Percentiles rank a stretch among this genome's conserved stretches.
These are phyloP conservation scores for Lasiosphaeriaceae sp. DNA, from an alignment of 495 filamentous ascomycete species.

Conservation along the genomic window DNA sequence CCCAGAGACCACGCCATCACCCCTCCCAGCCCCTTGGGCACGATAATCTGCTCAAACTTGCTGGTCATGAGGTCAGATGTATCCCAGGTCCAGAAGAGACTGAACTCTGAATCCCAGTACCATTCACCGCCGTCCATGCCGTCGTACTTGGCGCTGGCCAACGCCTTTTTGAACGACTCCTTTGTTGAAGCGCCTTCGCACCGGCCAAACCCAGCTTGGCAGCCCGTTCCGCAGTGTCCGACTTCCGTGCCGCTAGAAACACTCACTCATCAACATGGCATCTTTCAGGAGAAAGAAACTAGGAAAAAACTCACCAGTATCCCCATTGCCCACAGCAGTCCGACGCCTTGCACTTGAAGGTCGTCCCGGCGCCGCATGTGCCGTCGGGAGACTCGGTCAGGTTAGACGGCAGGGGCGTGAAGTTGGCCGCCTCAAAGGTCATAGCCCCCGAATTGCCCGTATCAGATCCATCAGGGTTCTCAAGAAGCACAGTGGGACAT, in stretches of 20 bases:
- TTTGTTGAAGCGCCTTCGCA: constrained; percentile 25
- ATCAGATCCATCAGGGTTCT: constrained; percentile 55
- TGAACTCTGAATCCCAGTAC: constrained; percentile 51
- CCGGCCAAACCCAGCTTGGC: constrained; percentile 34
- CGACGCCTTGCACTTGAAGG: constrained; percentile 3
- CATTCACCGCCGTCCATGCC: constrained; percentile 53
- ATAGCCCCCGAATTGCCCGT: constrained; percentile 53
- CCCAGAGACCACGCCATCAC: constrained; percentile 59
- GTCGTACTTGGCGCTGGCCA: constrained; percentile 48
- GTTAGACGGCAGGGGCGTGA: constrained; percentile 21
- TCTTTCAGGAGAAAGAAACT: no score
- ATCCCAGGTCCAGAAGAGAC: constrained; percentile 68
- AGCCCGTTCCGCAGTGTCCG: constrained; percentile 45
- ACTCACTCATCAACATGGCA: neutral
- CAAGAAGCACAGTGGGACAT: constrained; percentile 51
- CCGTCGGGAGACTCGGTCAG: constrained; percentile 10
- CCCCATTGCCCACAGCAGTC: constrained; percentile 17
- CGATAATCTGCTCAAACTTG: constrained; percentile 61
- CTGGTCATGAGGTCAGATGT: constrained; percentile 51
- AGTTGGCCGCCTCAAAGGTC: constrained; percentile 42
- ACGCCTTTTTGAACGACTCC: constrained; percentile 37
- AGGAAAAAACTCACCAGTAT: constrained; percentile 20
- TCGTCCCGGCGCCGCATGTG: constrained; percentile 15
- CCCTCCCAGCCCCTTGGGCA: constrained; percentile 51
- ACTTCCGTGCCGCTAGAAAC: constrained; percentile 33